Evolutionary conservation across 2,329 filamentous ascomycete species (phyloP).

Genomic region (Arachnopeziza araneosa): DNA sequence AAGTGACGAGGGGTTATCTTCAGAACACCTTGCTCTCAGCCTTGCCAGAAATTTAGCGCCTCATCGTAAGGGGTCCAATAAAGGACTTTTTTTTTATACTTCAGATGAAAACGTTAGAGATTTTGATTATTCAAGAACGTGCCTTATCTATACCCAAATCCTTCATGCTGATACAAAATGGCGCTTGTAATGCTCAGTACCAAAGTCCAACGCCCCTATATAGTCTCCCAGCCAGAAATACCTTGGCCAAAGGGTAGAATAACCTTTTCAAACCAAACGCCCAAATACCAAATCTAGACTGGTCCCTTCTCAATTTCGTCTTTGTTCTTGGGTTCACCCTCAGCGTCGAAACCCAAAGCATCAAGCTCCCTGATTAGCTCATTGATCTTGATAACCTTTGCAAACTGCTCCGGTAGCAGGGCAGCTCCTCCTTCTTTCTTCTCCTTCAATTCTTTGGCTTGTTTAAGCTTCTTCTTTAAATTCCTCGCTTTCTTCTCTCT

Average conservation of each 20-base stretch:
- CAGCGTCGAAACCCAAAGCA: constrained; percentile 73
- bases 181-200: not conserved
- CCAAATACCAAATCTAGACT: not conserved
- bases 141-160: not conserved
- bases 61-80: not conserved
- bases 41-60: not conserved
- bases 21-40: not conserved
- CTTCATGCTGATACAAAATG: not conserved
- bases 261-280: not conserved
- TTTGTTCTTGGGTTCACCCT: constrained; percentile 58
- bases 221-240: not conserved
- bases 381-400: constrained; percentile 95
- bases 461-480: constrained; percentile 89
- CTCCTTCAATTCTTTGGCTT: constrained; percentile 81
- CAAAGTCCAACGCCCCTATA: not conserved
- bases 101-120: not conserved
- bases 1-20: not conserved
- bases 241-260: not conserved
- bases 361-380: constrained; percentile 88
- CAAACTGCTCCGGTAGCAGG: constrained; percentile 87
- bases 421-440: constrained; percentile 86
- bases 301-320: constrained; percentile 11
- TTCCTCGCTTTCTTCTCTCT: constrained; percentile 90
- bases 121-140: not conserved
- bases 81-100: not conserved